Base-by-base conservation (phyloP, 768 basidiomycete genomes). In the Coprinellus aureogranulatus region DNA sequence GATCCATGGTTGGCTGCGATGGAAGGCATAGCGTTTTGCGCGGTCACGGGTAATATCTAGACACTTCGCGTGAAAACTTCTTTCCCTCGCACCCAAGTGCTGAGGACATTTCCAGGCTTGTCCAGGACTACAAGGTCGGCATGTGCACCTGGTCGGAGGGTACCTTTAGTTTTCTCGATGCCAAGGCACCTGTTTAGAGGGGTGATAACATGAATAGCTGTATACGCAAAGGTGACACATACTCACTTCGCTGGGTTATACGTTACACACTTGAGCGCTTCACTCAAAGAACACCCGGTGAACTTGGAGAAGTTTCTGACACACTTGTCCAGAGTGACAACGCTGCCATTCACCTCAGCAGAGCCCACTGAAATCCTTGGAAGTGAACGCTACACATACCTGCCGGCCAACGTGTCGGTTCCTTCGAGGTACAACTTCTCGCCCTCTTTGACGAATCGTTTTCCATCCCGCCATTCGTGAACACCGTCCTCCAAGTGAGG, bases 391-490 rank as follows among this genome's bases (percentile, higher is more conserved):
- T 53, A 34, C 6, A 34, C 34, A 6, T 49, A 90, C 90, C 90
- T 92, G 68, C 93, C 94, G 1, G 94, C 94, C 55, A 96, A 84
- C 1, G 93, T 95, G 58, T 85, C 80, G 1, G 92, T 94, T 22
- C 90, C 92, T 66, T 90, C 90, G 12, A 96, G 74, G 68, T 86
- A 90, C 37, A 96, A 81, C 67, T 81, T 86, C 60, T 87, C 81
- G 9, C 92, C 93, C 59, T 89, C 83, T 69, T 94, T 94, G 57
- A 90, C 80, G 65, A 94, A 85, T 4, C 82, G 81, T 63, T 86
- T 83, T 8, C 89, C 90, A 60, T 91, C 90, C 16, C 94, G 86
- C 92, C 94, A 96, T 64, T 89, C 85, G 66, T 96, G 89, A 14
- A 89, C 73, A 8, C 94, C 94, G 64, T 96, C 92, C 45, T 81